These are phyloP conservation scores for Brettanomyces custersianus DNA, from an alignment of 805 yeast genomes.

Conservation along the genomic window DNA sequence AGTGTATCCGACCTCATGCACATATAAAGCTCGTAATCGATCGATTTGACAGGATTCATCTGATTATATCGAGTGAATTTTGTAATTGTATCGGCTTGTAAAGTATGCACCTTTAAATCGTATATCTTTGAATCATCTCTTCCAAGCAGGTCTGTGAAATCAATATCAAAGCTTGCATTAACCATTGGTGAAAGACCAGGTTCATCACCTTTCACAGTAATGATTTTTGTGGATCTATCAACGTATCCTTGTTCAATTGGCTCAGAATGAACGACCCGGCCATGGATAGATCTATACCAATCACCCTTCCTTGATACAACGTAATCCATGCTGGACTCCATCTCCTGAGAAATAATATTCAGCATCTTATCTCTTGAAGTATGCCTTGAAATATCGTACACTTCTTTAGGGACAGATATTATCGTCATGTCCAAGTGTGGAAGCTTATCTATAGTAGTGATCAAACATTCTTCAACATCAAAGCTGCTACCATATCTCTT, in stretches of 20 bases:
- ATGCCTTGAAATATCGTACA: constrained; percentile 35
- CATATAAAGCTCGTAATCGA: constrained; percentile 38
- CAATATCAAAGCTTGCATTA: background rate
- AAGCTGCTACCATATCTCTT: constrained; percentile 28
- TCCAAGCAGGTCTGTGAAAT: background rate
- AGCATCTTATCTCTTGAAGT: constrained; percentile 26
- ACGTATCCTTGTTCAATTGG: constrained; percentile 66
- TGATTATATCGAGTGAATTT: constrained; percentile 12
- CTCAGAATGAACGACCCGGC: constrained; percentile 52
- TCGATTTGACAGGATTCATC: constrained; percentile 19
- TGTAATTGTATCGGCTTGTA: constrained; percentile 5
- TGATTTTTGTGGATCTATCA: constrained; percentile 37
- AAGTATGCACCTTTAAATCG: background rate
- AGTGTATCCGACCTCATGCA: constrained; percentile 42
- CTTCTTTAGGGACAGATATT: constrained; percentile 35
- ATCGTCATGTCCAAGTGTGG: constrained; percentile 29
- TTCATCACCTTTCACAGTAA: constrained; percentile 32
- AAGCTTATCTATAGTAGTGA: constrained; percentile 25
- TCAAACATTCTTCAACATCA: constrained; percentile 32
- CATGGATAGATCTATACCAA: constrained; percentile 34
- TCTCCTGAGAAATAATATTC: constrained; percentile 26
- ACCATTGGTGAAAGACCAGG: background rate
- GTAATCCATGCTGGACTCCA: constrained; percentile 16
- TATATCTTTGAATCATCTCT: background rate
- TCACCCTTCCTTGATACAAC: constrained; percentile 34